phyloP scores from a whole-genome alignment of 176 grass and related monocot species.

The Bothriochloa decipiens region DNA sequence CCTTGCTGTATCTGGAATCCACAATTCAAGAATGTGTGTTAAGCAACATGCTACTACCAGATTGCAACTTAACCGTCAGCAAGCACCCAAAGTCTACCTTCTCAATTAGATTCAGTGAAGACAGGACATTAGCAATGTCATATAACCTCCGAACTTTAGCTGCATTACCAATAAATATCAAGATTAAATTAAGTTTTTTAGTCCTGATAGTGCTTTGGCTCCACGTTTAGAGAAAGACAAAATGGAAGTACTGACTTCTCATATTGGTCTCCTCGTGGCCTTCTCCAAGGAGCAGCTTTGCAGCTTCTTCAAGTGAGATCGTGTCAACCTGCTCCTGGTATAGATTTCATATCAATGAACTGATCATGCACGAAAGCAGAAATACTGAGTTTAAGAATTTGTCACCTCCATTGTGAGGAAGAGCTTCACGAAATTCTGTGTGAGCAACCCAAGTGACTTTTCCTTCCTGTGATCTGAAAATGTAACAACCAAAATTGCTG shows the following conservation, averaged over 20 bases:
- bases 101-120: constrained; percentile 79
- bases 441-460: constrained; percentile 87
- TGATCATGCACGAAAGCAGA: not conserved
- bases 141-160: constrained; percentile 88
- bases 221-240: not conserved
- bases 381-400: constrained; percentile 9
- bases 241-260: constrained; percentile 60
- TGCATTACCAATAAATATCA: constrained; percentile 35
- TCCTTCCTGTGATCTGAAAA: constrained; percentile 75
- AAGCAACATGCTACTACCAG: not conserved
- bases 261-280: constrained; percentile 65
- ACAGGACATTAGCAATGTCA: constrained; percentile 90
- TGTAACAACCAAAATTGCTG: not conserved
- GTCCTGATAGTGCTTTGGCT: not conserved
- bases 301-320: constrained; percentile 84
- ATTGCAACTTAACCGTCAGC: not conserved
- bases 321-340: constrained; percentile 48
- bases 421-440: constrained; percentile 90
- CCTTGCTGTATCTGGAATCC: constrained; percentile 66
- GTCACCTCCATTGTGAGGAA: constrained; percentile 81
- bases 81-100: constrained; percentile 54
- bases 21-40: constrained; percentile 31
- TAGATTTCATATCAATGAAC: constrained; percentile 13
- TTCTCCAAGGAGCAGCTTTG: constrained; percentile 74
- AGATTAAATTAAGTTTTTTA: not conserved